Base-by-base conservation (phyloP, 2,329 filamentous ascomycete genomes). In the Aureobasidium pullulans region DNA sequence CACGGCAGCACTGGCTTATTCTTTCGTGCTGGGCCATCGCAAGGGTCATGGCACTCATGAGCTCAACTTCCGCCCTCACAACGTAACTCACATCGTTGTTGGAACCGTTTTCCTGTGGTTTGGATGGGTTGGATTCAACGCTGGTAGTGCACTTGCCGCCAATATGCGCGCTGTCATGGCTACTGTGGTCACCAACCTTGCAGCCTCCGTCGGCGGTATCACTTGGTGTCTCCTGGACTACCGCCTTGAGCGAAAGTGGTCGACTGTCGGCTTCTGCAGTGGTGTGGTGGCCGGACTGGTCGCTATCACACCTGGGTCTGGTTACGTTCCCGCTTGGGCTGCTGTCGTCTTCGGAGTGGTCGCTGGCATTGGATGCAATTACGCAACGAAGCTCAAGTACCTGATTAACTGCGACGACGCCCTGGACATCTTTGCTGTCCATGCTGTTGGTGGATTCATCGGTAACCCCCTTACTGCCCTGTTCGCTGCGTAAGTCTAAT, bases 121-220 rank as follows among this genome's bases (percentile, higher is more conserved):
- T 15, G 91, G 91, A 57, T 96, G 90, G 91, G 95, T 96, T 69
- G 91, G 91, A 49, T 96, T 96, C 84, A 96, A 96, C 68, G 90
- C 89, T 52, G 90, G 90, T 64, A 91, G 87, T 15, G 90, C 90
- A 13, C 78, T 94, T 59, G 80, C 85, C 50, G 90, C 90, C 54
- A 95, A 94, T 72, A 74, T 96, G 69, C 86, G 91, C 50, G 89
- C 89, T 46, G 82, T 96, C 66, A 90, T 96, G 86, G 91, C 91
- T 46, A 88, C 88, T 10, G 80, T 93, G 1, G 89, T 93, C 44
- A 96, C 91, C 57, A 94, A 96, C 71, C 77, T 96, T 32, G 86
- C 90, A 28, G 91, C 90, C 37, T 90, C 87, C 61, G 84, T 91
- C 8, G 91, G 90, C 60, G 90, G 90, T 49, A 85, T 96, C 53